phyloP scores from a whole-genome alignment of 140 eudicot species.

The Anethum foeniculum region DNA sequence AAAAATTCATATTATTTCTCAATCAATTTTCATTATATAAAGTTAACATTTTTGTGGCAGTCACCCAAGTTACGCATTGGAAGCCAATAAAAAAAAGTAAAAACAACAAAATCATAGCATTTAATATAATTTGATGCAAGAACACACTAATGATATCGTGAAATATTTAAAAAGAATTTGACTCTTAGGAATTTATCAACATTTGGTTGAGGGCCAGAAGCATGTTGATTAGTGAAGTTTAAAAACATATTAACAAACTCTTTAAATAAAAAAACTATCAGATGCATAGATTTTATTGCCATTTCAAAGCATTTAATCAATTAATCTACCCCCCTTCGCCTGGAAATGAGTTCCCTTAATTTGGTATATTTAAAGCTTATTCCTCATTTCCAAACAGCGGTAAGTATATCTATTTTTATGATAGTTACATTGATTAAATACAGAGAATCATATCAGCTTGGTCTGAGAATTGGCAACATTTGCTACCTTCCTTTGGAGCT shows the following conservation, averaged over 20 bases:
- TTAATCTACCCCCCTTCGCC: background rate
- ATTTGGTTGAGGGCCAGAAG: background rate
- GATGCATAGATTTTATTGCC: background rate
- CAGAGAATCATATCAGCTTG: slow-evolving; percentile 1
- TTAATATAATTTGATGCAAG: background rate
- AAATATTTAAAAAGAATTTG: background rate
- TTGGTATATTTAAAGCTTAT: background rate
- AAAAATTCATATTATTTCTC: background rate
- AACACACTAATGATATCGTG: background rate
- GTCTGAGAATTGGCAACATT: slow-evolving; percentile 19
- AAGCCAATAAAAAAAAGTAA: background rate
- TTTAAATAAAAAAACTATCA: background rate
- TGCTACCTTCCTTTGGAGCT: slow-evolving; percentile 36
- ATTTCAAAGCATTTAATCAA: background rate
- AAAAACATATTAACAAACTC: background rate
- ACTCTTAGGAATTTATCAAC: background rate
- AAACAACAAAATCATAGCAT: background rate
- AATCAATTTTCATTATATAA: background rate
- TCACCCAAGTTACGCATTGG: background rate
- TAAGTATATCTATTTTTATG: background rate
- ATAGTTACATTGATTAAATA: background rate
- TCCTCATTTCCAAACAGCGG: background rate
- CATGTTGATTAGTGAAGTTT: background rate
- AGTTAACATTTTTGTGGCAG: background rate
- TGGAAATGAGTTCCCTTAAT: background rate